phyloP scores from a whole-genome alignment of 768 basidiomycete genomes.

The Termitomyces bulborhizus region DNA sequence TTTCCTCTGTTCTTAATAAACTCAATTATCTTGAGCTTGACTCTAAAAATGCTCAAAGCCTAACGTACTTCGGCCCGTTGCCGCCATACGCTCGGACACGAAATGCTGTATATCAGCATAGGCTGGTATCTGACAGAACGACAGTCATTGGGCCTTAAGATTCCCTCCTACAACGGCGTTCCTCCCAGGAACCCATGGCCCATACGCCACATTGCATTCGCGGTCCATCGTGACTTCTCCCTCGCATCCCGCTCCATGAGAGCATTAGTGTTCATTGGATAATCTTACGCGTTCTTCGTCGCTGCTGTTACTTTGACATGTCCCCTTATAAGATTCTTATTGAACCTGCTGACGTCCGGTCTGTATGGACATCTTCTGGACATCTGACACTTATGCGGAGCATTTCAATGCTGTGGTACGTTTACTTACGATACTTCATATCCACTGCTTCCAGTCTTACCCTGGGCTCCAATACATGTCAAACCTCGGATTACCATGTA shows the following conservation, averaged over 20 bases:
- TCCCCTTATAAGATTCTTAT: not conserved
- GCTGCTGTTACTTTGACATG: no score
- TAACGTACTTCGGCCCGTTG: not conserved
- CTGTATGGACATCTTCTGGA: not conserved
- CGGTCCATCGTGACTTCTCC: no score
- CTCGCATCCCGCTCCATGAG: not conserved
- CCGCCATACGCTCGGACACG: not conserved
- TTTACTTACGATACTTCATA: not conserved
- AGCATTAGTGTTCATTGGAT: not conserved
- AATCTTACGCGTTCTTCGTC: not conserved
- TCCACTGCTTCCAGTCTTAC: not conserved
- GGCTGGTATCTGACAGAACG: not conserved
- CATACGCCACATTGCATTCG: slow-evolving; percentile 4
- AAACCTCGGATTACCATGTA: not conserved
- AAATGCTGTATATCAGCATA: not conserved
- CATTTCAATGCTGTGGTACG: not conserved
- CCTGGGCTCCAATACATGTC: not conserved
- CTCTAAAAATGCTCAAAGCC: not conserved
- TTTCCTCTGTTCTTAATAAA: no score
- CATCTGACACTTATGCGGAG: not conserved
- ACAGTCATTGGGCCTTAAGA: no score
- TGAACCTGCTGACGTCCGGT: no score
- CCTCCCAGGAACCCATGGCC: not conserved
- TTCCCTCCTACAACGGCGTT: not conserved
- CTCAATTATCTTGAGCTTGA: no score